Percentiles rank a stretch among this genome's conserved stretches.
phyloP scores from a whole-genome alignment of 2,329 filamentous ascomycete species.

The Myriosclerotinia scirpicola region DNA sequence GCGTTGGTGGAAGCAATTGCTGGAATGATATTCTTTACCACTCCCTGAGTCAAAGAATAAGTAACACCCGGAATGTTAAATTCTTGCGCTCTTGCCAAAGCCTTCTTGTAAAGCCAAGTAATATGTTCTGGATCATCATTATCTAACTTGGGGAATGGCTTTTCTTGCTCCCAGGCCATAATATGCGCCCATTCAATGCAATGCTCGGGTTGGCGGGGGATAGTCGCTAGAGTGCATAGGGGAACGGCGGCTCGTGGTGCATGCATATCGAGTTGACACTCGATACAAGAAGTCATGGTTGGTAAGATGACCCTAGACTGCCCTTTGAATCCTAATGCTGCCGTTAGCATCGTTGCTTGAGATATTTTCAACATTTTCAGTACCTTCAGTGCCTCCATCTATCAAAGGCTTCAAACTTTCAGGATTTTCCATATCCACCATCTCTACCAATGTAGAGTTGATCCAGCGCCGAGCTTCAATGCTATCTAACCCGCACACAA shows the following conservation, averaged over 20 bases:
- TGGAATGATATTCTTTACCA: slow-evolving; percentile 99
- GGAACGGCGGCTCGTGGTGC: slow-evolving; percentile 96
- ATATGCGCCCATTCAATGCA: slow-evolving; percentile 99
- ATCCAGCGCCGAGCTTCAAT: slow-evolving; percentile 99
- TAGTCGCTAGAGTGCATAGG: slow-evolving; percentile 92
- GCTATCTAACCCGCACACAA: slow-evolving; percentile 93
- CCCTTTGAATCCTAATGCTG: slow-evolving; percentile 77
- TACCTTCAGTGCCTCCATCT: slow-evolving; percentile 91
- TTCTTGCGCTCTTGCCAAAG: slow-evolving; percentile 75
- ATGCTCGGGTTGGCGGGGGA: slow-evolving; percentile 94
- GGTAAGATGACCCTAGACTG: slow-evolving; percentile 91
- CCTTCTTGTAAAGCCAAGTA: slow-evolving; percentile 91
- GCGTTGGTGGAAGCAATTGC: slow-evolving; percentile 98
- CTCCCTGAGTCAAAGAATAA: slow-evolving; percentile 92
- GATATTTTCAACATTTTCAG: slow-evolving; percentile 11
- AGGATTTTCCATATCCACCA: slow-evolving; percentile 80
- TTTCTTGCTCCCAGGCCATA: slow-evolving; percentile 90
- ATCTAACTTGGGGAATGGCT: slow-evolving; percentile 81
- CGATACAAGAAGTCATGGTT: slow-evolving; percentile 91
- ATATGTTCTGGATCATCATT: slow-evolving; percentile 97
- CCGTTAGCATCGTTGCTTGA: not conserved
- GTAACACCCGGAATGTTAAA: slow-evolving; percentile 92
- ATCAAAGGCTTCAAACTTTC: slow-evolving; percentile 92
- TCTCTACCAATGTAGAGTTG: slow-evolving; percentile 85
- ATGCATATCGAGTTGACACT: slow-evolving; percentile 98